Evolutionary conservation across 2,329 filamentous ascomycete species (phyloP), one percentile per base, ranked within the genome.

Genomic region (Hymenoscyphus albidus): DNA sequence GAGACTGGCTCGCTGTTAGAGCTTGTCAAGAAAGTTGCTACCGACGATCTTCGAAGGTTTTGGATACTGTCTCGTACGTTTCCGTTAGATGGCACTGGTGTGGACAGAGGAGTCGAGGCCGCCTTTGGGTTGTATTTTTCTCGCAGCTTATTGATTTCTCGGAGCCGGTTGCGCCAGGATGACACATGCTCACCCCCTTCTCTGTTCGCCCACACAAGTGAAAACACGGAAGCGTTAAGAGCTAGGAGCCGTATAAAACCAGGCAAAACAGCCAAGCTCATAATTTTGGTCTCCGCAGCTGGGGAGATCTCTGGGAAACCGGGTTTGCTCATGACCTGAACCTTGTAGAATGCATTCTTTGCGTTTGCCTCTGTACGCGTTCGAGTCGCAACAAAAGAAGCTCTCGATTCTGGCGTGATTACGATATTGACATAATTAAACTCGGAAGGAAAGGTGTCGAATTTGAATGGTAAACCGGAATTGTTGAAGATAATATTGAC

Each of bases 401-500:
- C 87, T 51, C 88, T 84, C 4, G 92, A 93, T 67, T 93, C 91
- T 0, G 95, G 95, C 1, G 91, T 92, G 73, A 99, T 94, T 71
- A 98, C 90, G 72, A 99, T 98, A 75, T 97, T 93, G 74, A 99
- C 93, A 74, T 91, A 97, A 75, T 97, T 98, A 81, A 99, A 97
- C 64, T 94, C 90, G 0, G 93, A 96, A 0, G 92, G 92, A 71
- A 99, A 96, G 0, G 92, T 97, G 75, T 97, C 87, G 75, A 97
- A 96, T 62, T 85, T 84, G 79, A 97, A 98, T 0, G 91, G 89
- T 58, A 88, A 77, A n/a, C 95, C 94, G 1, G 93, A 97, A 73
- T 96, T 92, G 76, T 99, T 99, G 83, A 96, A 99, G 64, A 99
- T 89, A 71, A 99, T 96, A 75, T 97, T 98, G 74, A 99, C 95